A percentile compares a stretch with the other conserved stretches of the same genome.
Conservation (phyloP, 169 alveolate genomes). For the Plasmodium gaboni region DNA sequence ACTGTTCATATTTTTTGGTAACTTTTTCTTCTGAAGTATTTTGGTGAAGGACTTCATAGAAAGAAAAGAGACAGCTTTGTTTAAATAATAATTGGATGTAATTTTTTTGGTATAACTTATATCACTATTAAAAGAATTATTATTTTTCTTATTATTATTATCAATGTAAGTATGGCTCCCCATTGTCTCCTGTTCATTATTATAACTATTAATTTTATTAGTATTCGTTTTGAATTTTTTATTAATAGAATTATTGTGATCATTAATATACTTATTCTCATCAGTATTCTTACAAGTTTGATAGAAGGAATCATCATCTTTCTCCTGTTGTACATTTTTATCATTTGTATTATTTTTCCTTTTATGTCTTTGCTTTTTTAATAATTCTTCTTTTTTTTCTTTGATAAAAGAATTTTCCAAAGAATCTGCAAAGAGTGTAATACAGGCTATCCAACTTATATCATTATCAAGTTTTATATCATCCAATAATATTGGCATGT, state of each 20-base stretch:
- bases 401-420: slow-evolving; percentile 40
- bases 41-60: slow-evolving; percentile 44
- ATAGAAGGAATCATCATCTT: too few relatives aligned
- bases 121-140: background rate
- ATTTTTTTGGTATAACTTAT: background rate
- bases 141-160: background rate
- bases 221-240: too few relatives aligned
- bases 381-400: slow-evolving; percentile 60
- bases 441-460: slow-evolving; percentile 69
- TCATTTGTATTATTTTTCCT: background rate
- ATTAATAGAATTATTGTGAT: too few relatives aligned
- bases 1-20: background rate
- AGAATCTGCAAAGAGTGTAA: slow-evolving; percentile 44
- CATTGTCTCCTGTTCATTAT: too few relatives aligned
- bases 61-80: slow-evolving; percentile 52
- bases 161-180: background rate
- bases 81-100: background rate
- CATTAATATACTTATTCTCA: background rate
- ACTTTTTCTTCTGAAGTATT: slow-evolving; percentile 7
- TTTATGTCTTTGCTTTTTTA: slow-evolving; percentile 12
- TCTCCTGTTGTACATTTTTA: background rate
- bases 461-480: slow-evolving; percentile 58
- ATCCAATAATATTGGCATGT: background rate
- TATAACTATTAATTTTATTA: too few relatives aligned
- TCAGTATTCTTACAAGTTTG: too few relatives aligned